These are phyloP conservation scores for Erythrophleum fordii DNA, from an alignment of 306 rosid species.

Conservation along the genomic window DNA sequence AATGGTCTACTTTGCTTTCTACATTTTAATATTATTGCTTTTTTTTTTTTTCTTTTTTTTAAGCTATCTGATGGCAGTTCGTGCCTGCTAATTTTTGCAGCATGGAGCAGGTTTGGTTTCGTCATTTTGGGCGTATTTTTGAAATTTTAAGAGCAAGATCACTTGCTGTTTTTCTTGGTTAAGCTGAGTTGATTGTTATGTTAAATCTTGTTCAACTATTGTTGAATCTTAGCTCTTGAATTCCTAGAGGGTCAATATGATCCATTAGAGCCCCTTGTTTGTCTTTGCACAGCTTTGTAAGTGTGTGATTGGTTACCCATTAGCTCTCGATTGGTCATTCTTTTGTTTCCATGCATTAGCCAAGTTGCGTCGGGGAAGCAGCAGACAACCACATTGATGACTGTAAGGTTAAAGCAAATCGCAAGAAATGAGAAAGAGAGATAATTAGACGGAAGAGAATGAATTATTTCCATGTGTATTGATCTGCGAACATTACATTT, in stretches of 20 bases:
- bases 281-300: not conserved
- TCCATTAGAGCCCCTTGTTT: not conserved
- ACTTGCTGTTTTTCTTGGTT: not conserved
- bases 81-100: constrained; percentile 41
- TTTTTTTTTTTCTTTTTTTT: not conserved
- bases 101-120: constrained; percentile 41
- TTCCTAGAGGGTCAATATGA: not conserved
- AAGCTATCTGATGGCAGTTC: constrained; percentile 1
- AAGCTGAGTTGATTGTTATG: constrained; percentile 1
- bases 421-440: not conserved
- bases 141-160: constrained; percentile 15
- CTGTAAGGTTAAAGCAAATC: not conserved
- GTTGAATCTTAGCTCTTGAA: not conserved
- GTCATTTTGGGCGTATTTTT: constrained; percentile 23
- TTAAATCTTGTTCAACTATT: not conserved
- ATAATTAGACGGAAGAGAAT: not conserved
- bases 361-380: not conserved
- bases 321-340: not conserved
- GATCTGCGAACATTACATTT: not conserved
- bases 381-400: not conserved
- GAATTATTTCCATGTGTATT: not conserved
- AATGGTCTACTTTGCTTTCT: constrained; percentile 33
- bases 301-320: not conserved
- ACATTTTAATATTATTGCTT: constrained; percentile 1
- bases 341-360: not conserved